Conservation (phyloP, 176 grass and related monocot species). For the Aegilops umbellulata region DNA sequence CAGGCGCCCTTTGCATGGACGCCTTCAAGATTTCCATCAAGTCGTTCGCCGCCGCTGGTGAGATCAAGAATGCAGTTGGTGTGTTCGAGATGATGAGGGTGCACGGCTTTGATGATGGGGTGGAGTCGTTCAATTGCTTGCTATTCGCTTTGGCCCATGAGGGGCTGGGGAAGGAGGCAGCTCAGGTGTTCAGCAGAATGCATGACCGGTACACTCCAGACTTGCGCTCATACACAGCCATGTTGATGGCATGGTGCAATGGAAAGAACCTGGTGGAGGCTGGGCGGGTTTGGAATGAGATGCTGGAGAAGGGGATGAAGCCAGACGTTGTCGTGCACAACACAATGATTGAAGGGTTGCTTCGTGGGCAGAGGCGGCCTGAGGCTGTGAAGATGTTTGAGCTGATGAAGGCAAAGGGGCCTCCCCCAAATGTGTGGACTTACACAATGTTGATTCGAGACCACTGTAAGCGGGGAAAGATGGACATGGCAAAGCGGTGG, state of each 20-base stretch:
- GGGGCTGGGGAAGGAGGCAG: slow-evolving; percentile 70
- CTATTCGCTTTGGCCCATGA: slow-evolving; percentile 55
- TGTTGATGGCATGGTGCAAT: slow-evolving; percentile 78
- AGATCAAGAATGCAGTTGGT: slow-evolving; percentile 79
- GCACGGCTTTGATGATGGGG: slow-evolving; percentile 53
- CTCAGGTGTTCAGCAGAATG: slow-evolving; percentile 72
- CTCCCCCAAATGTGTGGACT: slow-evolving; percentile 68
- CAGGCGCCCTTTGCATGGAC: slow-evolving; percentile 54
- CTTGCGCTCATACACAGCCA: slow-evolving; percentile 60
- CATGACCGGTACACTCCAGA: slow-evolving; percentile 43
- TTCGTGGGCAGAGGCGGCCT: slow-evolving; percentile 61
- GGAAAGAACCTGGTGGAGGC: slow-evolving; percentile 74
- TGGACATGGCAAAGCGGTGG: slow-evolving; percentile 67
- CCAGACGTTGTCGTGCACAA: slow-evolving; percentile 76
- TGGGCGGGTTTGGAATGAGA: slow-evolving; percentile 78
- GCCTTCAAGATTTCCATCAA: slow-evolving; percentile 81
- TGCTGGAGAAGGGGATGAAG: slow-evolving; percentile 69
- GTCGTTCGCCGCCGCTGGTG: slow-evolving; percentile 40
- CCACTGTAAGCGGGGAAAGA: slow-evolving; percentile 78
- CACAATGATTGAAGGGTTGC: slow-evolving; percentile 80
- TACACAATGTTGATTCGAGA: slow-evolving; percentile 71
- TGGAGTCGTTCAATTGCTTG: slow-evolving; percentile 89
- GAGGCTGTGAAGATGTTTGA: slow-evolving; percentile 90
- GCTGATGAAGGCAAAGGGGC: slow-evolving; percentile 90
- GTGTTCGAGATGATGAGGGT: slow-evolving; percentile 74